Conservation (phyloP, 2,329 filamentous ascomycete species). For the Chaetomium sp. region DNA sequence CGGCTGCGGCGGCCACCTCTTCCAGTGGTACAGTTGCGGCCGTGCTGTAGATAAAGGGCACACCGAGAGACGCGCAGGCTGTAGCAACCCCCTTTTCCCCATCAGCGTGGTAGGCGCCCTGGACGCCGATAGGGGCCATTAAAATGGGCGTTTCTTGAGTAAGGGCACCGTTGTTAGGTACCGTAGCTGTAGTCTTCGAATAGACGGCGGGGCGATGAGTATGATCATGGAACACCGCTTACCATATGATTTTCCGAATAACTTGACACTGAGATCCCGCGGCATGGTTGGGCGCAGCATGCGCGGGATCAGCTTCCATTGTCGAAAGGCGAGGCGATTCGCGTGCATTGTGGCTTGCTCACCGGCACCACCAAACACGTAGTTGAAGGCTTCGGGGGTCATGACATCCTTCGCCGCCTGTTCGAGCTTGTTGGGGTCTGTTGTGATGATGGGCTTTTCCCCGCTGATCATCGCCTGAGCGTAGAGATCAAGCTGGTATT, state of each 20-base stretch:
- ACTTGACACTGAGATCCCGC: constrained; percentile 43
- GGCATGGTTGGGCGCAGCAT: constrained; percentile 38
- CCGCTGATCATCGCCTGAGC: constrained; percentile 44
- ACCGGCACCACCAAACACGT: constrained; percentile 57
- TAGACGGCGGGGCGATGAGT: neutral
- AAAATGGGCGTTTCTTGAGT: constrained; percentile 43
- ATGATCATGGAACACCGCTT: constrained; percentile 7
- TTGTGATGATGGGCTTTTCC: constrained; percentile 47
- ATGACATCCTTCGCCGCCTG: constrained; percentile 46
- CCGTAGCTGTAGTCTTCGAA: no score
- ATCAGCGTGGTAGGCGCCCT: constrained; percentile 59
- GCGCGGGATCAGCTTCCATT: constrained; percentile 46
- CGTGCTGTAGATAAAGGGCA: constrained; percentile 64
- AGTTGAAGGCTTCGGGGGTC: constrained; percentile 46
- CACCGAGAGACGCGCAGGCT: constrained; percentile 52
- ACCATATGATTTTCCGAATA: constrained; percentile 47
- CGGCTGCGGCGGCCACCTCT: constrained; percentile 54
- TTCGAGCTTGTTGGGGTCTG: constrained; percentile 51
- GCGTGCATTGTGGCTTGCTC: constrained; percentile 55
- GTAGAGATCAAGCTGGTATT: constrained; percentile 38
- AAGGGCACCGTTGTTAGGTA: neutral
- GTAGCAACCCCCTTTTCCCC: constrained; percentile 57
- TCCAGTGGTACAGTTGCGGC: constrained; percentile 57
- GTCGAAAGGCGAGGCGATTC: constrained; percentile 51
- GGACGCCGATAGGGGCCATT: constrained; percentile 64